phyloP scores from a whole-genome alignment of 257 asterid species.

The Ocimum tenuiflorum region DNA sequence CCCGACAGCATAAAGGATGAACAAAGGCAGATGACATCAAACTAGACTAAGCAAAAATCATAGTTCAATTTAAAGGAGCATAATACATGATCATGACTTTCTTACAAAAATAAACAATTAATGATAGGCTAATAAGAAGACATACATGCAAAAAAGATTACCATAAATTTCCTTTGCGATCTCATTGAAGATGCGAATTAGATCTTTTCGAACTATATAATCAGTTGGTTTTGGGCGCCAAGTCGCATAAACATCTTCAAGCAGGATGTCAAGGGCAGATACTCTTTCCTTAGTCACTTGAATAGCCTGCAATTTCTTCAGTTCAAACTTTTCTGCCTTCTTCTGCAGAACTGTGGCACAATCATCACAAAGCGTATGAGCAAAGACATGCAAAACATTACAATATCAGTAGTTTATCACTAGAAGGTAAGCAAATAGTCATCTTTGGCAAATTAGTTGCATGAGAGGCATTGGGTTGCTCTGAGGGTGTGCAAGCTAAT shows the following conservation, averaged over 20 bases:
- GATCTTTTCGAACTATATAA: slow-evolving; percentile 56
- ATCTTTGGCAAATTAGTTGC: no score
- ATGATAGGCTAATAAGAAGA: neutral
- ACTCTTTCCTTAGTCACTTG: slow-evolving; percentile 31
- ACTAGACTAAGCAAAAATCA: neutral
- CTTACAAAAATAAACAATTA: neutral
- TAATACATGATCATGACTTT: neutral
- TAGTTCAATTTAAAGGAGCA: neutral
- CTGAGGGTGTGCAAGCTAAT: neutral
- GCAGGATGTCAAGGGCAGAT: slow-evolving; percentile 49
- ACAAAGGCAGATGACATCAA: neutral
- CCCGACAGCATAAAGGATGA: neutral
- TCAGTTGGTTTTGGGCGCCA: slow-evolving; percentile 57
- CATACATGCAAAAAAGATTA: slow-evolving; percentile 14
- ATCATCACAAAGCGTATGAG: slow-evolving; percentile 22
- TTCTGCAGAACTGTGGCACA: slow-evolving; percentile 48
- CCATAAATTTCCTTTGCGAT: slow-evolving; percentile 81
- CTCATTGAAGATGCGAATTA: slow-evolving; percentile 62
- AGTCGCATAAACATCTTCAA: slow-evolving; percentile 46
- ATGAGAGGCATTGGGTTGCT: neutral
- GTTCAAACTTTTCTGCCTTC: slow-evolving; percentile 59
- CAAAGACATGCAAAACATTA: neutral
- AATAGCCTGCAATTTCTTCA: slow-evolving; percentile 41
- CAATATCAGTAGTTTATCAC: neutral
- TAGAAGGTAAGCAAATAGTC: neutral